Conservation (phyloP, 257 asterid genomes). For the Cynanchum wilfordii region DNA sequence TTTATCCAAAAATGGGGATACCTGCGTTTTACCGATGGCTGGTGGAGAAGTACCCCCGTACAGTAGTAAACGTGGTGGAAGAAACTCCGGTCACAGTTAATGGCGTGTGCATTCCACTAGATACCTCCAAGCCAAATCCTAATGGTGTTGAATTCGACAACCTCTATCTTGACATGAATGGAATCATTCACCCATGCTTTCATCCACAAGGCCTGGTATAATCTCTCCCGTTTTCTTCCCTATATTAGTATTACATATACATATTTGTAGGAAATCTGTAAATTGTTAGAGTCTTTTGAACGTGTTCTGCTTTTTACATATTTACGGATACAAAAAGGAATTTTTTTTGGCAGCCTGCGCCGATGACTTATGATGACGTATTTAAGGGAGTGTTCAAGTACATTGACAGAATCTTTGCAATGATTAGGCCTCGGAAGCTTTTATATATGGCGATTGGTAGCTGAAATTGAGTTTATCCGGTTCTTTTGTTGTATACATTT, state of each 20-base stretch:
- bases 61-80: slow-evolving; percentile 31
- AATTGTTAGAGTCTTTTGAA: not conserved
- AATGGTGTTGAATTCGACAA: slow-evolving; percentile 55
- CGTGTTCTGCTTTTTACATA: not conserved
- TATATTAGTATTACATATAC: not conserved
- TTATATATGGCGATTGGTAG: slow-evolving; percentile 64
- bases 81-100: slow-evolving; percentile 23
- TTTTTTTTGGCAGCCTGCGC: slow-evolving; percentile 32
- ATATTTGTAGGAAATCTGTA: not conserved
- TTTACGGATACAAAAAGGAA: not conserved
- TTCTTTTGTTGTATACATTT: not conserved
- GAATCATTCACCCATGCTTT: slow-evolving; percentile 64
- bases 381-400: slow-evolving; percentile 45
- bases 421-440: slow-evolving; percentile 57
- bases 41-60: slow-evolving; percentile 30
- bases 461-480: not conserved
- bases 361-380: slow-evolving; percentile 46
- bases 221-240: not conserved
- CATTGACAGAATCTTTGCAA: slow-evolving; percentile 45
- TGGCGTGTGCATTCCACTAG: slow-evolving; percentile 30
- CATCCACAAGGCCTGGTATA: slow-evolving; percentile 39
- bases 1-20: slow-evolving; percentile 39
- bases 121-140: slow-evolving; percentile 36
- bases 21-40: slow-evolving; percentile 60
- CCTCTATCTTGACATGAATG: slow-evolving; percentile 64